Evolutionary conservation across 1,139 yeast genomes (phyloP).

Genomic region (Diutina pseudorugosa): DNA sequence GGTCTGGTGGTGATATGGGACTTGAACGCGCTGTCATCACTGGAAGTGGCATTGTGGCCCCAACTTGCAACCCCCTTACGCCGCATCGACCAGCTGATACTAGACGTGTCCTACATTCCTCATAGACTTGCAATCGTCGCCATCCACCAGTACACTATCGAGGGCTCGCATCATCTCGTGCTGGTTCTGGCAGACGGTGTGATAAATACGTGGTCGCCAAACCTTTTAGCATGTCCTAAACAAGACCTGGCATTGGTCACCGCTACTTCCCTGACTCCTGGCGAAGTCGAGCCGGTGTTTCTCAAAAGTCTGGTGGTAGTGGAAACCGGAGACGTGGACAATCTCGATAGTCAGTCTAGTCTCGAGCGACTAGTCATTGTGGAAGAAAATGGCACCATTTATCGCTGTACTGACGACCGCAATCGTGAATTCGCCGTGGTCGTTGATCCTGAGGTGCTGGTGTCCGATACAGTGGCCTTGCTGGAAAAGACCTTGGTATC

Average conservation of each 20-base stretch:
- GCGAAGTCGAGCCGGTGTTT: not conserved
- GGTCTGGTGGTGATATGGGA: not conserved
- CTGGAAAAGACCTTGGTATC: not conserved
- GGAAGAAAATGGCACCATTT: not conserved
- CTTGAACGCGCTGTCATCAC: not conserved
- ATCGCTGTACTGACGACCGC: not conserved
- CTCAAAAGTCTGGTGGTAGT: not conserved
- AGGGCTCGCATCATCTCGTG: not conserved
- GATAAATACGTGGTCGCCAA: not conserved
- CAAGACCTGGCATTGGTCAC: not conserved
- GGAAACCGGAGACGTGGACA: not conserved
- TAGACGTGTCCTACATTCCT: not conserved
- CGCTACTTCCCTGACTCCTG: not conserved
- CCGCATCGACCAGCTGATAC: not conserved
- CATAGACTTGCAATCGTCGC: not conserved
- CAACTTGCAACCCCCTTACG: not conserved
- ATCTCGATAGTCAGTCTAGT: not conserved
- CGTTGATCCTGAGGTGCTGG: not conserved
- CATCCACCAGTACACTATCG: not conserved
- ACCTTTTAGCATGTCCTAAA: not conserved
- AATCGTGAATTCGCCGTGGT: not conserved
- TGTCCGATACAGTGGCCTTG: not conserved
- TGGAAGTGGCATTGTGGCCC: constrained; percentile 1
- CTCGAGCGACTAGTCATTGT: not conserved
- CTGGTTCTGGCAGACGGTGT: constrained; percentile 3